Base-by-base conservation (phyloP, 257 asterid species). In the Plantago ovata region DNA sequence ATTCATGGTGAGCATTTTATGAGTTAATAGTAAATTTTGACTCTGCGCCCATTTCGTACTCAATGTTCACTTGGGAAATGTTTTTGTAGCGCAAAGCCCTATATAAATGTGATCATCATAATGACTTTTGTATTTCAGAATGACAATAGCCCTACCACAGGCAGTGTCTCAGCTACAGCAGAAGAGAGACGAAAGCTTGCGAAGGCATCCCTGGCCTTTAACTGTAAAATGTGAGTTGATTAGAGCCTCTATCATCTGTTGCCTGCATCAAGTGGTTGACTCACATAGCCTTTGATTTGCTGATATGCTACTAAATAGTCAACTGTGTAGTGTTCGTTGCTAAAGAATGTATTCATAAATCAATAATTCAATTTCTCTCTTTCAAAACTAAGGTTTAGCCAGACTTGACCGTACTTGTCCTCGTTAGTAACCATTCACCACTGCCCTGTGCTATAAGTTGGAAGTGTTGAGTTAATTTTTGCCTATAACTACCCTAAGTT, bases 121-220 rank as follows among this genome's bases (percentile, higher is more conserved):
- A 40, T 41, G 59, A 61, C 15, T 56, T 38, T 57, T 4, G 13
- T 64, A 36, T 58, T 76, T 73, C 85, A 89, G 97, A 86, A 84
- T 95, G 99, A 89, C 75, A 76, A 59, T 63, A 84, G 94, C 71
- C 97, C 97, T 28, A 93, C 99, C 52, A 93, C 96, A 11, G 99
- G 99, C 70, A 89, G 96, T 28, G 97, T 93, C 69, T 70, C 94
- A 36, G 81, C 96, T 59, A 79, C 97, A 3, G 83, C 70, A 32
- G 84, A 71, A 73, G 97, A 86, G 81, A 93, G 86, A 66, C 84
- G 71, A 57, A 76, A 61, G 76, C 96, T 89, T 56, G 99, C 99
- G 19, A 89, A 80, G 73, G 72, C 94, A 41, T 89, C 99, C 53
- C 84, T 89, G 71, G 89, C 92, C 63, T 89, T 81, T 72, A 93